Evolutionary conservation across 2,329 filamentous ascomycete species (phyloP).

Genomic region (Gyromitra esculenta): DNA sequence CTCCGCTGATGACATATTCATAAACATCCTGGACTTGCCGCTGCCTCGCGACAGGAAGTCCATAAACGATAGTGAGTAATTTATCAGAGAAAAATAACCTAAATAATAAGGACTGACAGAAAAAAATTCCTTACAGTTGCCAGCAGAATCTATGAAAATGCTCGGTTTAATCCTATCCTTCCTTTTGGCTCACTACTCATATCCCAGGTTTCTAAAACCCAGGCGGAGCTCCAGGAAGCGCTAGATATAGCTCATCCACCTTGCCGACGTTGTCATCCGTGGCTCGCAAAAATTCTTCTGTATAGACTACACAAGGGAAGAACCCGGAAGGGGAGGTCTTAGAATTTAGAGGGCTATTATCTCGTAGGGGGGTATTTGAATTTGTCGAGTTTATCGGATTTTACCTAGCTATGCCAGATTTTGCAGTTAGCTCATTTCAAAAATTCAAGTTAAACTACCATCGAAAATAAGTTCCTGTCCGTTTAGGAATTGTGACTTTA

Average conservation of each 20-base stretch:
- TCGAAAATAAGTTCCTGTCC: too few species aligned
- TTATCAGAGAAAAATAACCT: background rate
- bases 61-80: background rate
- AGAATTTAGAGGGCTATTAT: too few species aligned
- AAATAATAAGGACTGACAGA: background rate
- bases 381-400: too few species aligned
- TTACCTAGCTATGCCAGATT: too few species aligned
- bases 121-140: background rate
- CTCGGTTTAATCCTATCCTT: background rate
- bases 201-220: background rate
- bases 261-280: background rate
- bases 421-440: too few species aligned
- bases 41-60: background rate
- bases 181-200: background rate
- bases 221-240: background rate
- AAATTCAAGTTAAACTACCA: too few species aligned
- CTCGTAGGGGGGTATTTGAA: too few species aligned
- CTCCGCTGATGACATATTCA: background rate
- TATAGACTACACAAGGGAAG: background rate
- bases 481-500: too few species aligned
- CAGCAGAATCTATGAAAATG: background rate
- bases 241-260: background rate
- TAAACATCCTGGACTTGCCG: conserved; percentile 1
- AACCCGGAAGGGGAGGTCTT: background rate
- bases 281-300: background rate